These are phyloP conservation scores for Hortiboletus flavorubellus DNA, from an alignment of 768 basidiomycete species.

Conservation along the genomic window DNA sequence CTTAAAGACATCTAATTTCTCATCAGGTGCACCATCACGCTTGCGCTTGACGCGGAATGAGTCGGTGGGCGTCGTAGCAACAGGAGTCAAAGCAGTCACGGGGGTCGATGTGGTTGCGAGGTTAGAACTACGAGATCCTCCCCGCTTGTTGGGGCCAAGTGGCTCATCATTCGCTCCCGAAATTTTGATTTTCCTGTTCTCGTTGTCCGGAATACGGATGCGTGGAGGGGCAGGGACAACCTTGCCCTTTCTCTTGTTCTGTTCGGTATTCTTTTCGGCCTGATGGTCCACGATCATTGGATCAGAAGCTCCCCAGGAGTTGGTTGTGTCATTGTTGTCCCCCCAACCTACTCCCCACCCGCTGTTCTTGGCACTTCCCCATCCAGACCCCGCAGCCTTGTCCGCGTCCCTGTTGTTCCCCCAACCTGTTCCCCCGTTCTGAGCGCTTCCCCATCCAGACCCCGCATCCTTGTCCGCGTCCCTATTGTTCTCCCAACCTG, in stretches of 20 bases:
- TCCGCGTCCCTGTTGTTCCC: neutral
- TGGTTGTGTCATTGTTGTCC: neutral
- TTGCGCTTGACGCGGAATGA: conserved; percentile 26
- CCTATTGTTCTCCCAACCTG: neutral
- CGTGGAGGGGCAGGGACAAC: conserved; percentile 23
- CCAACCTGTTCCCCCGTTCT: conserved; percentile 3
- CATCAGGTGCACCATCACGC: conserved; percentile 18
- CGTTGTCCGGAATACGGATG: conserved; percentile 19
- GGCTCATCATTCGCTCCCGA: conserved; percentile 27
- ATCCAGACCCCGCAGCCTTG: neutral
- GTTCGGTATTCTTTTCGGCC: neutral
- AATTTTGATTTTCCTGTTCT: conserved; percentile 10
- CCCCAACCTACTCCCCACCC: conserved; percentile 8
- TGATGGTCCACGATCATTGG: conserved; percentile 11
- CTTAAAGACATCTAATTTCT: conserved; percentile 24
- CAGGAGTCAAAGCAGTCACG: conserved; percentile 10
- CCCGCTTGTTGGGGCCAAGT: conserved; percentile 14
- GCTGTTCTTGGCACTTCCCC: neutral
- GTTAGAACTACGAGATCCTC: conserved; percentile 7
- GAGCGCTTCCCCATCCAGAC: neutral
- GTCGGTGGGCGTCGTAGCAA: conserved; percentile 14
- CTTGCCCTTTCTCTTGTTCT: conserved; percentile 11
- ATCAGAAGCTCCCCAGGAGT: conserved; percentile 3
- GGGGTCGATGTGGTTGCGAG: conserved; percentile 5
- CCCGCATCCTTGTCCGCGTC: neutral